Evolutionary conservation across 2,329 filamentous ascomycete species (phyloP).

Genomic region (Ilyonectria destructans): DNA sequence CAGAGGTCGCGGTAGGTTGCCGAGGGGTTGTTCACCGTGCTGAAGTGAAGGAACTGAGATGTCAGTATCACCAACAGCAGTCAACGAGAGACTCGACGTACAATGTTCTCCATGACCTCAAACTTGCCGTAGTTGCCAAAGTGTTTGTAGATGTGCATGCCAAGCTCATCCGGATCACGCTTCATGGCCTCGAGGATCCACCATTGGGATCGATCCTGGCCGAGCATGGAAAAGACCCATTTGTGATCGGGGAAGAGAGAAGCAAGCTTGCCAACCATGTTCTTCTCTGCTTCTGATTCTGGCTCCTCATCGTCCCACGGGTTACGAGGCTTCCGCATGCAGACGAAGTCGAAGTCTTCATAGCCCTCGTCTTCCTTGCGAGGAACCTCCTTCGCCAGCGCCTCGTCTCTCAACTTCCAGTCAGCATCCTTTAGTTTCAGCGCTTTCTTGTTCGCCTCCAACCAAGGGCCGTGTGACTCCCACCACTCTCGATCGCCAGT

Average conservation of each 20-base stretch:
- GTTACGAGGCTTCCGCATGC: constrained; percentile 1
- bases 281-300: background rate
- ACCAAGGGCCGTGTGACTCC: constrained; percentile 39
- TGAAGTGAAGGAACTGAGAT: constrained; percentile 55
- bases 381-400: constrained; percentile 29
- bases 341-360: constrained; percentile 45
- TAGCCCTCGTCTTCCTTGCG: constrained; percentile 37
- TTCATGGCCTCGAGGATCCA: constrained; percentile 43
- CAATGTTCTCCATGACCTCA: constrained; percentile 60
- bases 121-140: constrained; percentile 58
- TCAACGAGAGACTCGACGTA: constrained; percentile 24
- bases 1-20: constrained; percentile 40
- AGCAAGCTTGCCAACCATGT: constrained; percentile 35
- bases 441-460: constrained; percentile 38
- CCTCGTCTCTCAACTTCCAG: constrained; percentile 43
- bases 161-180: constrained; percentile 56
- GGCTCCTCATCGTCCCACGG: background rate
- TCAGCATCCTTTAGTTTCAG: constrained; percentile 36
- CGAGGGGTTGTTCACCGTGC: constrained; percentile 31
- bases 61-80: background rate
- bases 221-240: constrained; percentile 40
- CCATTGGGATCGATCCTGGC: constrained; percentile 34
- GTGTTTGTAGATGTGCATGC: constrained; percentile 63
- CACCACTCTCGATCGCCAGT: constrained; percentile 40
- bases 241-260: constrained; percentile 39